Evolutionary conservation across 345 rosid genomes (phyloP), one percentile per base, ranked within the genome.

Genomic region (Eucalyptus erythrocorys): DNA sequence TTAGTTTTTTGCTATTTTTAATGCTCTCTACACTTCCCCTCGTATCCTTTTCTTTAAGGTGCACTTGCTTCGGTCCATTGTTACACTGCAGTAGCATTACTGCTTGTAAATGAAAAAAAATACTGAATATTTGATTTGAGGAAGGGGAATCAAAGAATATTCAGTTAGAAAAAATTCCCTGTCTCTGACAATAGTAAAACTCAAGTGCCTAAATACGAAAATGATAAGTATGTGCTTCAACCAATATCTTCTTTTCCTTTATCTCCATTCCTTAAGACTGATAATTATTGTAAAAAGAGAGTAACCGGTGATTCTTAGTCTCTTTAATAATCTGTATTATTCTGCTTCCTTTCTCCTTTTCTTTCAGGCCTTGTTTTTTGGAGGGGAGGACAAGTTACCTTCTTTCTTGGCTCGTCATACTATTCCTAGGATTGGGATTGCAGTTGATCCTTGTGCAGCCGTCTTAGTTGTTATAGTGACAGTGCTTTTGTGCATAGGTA

Each of bases 391-490:
- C 89, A 94, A 94, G 71, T 93, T 98, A 88, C 99, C 99, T 42
- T 11, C 89, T 88, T 90, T 98, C 87, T 90, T 98, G 76, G 97
- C 98, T 14, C 98, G 98, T 50, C 98, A 96, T 7, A 91, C 93
- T 11, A 96, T 98, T 89, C 99, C 98, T 61, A 95, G 96, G 55
- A 93, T 97, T 76, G 97, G 94, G 87, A 85, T 97, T 89, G 94
- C 94, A 89, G 97, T 96, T 50, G 99, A 98, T 88, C 99, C 99
- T 27, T 96, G 98, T 93, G 98, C 99, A 87, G 95, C 97, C 85
- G 37, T 94, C 89, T 89, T 98, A 57, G 99, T 98, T 32, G 89
- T 96, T 87, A 47, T 95, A 59, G 99, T 95, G 50, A 95, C 98
- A 50, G 99, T 97, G 91, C 96, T 98, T 59, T 88, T 98, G 95